A percentile compares a stretch with the other conserved stretches of the same genome.
phyloP scores from a whole-genome alignment of 495 filamentous ascomycete genomes.

The Margaritispora aquatica region DNA sequence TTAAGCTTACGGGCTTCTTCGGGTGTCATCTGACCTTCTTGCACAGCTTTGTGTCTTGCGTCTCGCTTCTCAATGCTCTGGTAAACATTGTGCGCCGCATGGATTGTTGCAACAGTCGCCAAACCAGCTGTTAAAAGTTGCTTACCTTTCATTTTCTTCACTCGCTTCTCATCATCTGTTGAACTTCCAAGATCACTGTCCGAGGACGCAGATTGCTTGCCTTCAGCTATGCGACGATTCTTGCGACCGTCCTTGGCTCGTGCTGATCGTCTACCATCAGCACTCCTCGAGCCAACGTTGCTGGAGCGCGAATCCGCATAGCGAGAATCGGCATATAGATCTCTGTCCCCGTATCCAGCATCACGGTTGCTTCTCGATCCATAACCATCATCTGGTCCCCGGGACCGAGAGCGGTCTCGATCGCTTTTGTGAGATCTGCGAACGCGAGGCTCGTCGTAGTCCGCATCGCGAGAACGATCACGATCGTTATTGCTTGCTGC shows the following conservation, averaged over 20 bases:
- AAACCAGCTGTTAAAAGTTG: slow-evolving; percentile 77
- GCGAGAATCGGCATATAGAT: slow-evolving; percentile 20
- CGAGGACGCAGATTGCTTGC: slow-evolving; percentile 32
- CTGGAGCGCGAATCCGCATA: slow-evolving; percentile 22
- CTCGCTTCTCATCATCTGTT: slow-evolving; percentile 67
- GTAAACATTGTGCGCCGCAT: slow-evolving; percentile 77
- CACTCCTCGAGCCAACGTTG: slow-evolving; percentile 20
- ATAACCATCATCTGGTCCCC: slow-evolving; percentile 20
- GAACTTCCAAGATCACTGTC: slow-evolving; percentile 64
- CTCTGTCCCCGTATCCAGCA: slow-evolving; percentile 11
- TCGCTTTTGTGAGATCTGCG: slow-evolving; percentile 5
- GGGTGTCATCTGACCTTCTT: slow-evolving; percentile 64
- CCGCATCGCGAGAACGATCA: slow-evolving; percentile 56
- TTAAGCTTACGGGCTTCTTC: slow-evolving; percentile 71
- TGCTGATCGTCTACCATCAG: slow-evolving; percentile 20
- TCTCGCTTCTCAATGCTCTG: slow-evolving; percentile 69
- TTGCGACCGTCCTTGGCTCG: slow-evolving; percentile 24
- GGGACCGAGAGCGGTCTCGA: not conserved
- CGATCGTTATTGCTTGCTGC: slow-evolving; percentile 36
- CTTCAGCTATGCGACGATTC: slow-evolving; percentile 21
- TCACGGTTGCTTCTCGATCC: slow-evolving; percentile 9
- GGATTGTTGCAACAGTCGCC: slow-evolving; percentile 83
- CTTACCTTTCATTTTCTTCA: slow-evolving; percentile 77
- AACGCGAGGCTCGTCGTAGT: slow-evolving; percentile 8
- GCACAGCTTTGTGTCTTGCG: slow-evolving; percentile 59